Evolutionary conservation across 306 rosid species (phyloP), one percentile per base, ranked within the genome.

Genomic region (Cucumis melo): DNA sequence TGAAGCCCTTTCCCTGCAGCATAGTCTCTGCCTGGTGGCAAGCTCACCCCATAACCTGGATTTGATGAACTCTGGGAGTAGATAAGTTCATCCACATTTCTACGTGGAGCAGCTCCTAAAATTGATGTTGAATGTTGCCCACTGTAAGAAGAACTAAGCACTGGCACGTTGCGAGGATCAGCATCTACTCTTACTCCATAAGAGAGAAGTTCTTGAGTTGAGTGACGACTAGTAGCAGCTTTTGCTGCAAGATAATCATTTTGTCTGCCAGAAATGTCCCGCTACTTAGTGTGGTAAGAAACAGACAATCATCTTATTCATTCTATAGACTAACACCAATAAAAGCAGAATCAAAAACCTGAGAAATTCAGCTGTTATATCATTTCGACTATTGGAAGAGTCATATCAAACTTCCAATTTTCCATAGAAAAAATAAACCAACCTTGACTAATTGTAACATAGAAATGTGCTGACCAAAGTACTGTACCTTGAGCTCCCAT

Each of bases 11-110:
- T 94, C 32, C 99, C 97, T 0, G 89, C 86, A 34, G 92, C 98
- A 65, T 94, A 94, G 83, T 94, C 99, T 89, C 99, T 87, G 29
- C 99, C 99, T 46, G 99, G 99, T 58, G 99, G 99, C 73, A 94
- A 84, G 83, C 99, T 94, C 78, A 94, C 99, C 78, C 99, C 99
- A 84, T 94, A 94, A 68, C 97, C 97, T 79, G 97, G 98, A 83
- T 94, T 94, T 53, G 98, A 89, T 64, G 96, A 84, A 70, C 87
- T 87, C 67, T 89, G 99, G 14, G 91, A 82, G 85, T 90, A 92
- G 80, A 90, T 58, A 50, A 94, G 90, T 77, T 94, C 98, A 66
- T 94, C 98, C 68, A 84, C 88, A 64, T 87, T 92, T 83, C 96
- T 86, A 80, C 91, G 87, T 60, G 99, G 97, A 76, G 97, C 99